Conservation (phyloP, 306 rosid genomes). For the Prunus kanzakura region DNA sequence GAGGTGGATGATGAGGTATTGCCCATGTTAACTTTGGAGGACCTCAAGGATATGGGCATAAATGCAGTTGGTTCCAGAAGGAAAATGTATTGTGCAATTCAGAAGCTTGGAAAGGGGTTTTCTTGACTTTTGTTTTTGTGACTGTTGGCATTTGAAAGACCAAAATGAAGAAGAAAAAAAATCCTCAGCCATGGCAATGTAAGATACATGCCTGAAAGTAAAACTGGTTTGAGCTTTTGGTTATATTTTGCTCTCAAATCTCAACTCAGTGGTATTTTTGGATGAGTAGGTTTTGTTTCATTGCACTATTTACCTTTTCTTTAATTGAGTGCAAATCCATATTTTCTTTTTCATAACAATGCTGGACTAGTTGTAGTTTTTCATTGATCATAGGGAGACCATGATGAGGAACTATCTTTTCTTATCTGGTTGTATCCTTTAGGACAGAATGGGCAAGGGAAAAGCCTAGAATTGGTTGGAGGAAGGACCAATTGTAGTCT, state of each 20-base stretch:
- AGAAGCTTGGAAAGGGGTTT: conserved; percentile 90
- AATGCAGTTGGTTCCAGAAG: conserved; percentile 86
- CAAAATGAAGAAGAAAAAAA: not conserved
- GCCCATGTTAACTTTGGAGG: conserved; percentile 83
- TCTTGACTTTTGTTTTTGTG: conserved; percentile 38
- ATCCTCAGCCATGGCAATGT: conserved; percentile 53
- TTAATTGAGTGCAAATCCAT: conserved; percentile 36
- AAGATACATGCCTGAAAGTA: conserved; percentile 39
- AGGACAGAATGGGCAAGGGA: not conserved
- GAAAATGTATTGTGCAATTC: conserved; percentile 82
- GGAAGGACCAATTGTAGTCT: conserved; percentile 10
- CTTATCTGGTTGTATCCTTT: not conserved
- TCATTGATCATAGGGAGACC: conserved; percentile 14
- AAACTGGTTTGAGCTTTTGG: conserved; percentile 34
- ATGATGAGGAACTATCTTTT: conserved; percentile 11
- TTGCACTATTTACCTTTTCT: conserved; percentile 24
- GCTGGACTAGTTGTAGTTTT: conserved; percentile 24
- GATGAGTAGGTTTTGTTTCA: conserved; percentile 37
- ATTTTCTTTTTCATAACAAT: conserved; percentile 30
- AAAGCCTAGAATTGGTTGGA: conserved; percentile 10
- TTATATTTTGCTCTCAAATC: conserved; percentile 21
- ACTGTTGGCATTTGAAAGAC: conserved; percentile 21
- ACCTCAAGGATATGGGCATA: conserved; percentile 95
- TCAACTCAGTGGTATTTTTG: conserved; percentile 36
- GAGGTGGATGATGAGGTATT: conserved; percentile 94